These are phyloP conservation scores for Rhodotorula sp. DNA, from an alignment of 1,284 basidiomycete species.

Conservation along the genomic window DNA sequence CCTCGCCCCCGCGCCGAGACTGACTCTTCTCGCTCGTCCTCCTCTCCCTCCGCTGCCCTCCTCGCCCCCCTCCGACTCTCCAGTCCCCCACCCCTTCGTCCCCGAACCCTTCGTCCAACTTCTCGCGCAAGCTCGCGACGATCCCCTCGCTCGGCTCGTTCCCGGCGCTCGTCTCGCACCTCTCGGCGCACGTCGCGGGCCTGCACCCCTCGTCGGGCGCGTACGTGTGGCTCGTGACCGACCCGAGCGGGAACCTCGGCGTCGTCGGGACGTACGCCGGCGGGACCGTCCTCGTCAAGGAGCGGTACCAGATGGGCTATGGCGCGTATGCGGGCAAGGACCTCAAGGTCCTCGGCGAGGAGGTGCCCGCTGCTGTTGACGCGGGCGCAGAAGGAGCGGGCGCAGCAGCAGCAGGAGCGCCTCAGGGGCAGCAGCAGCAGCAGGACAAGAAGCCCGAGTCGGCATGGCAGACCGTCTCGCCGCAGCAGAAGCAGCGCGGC, in stretches of 20 bases:
- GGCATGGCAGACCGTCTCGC: slow-evolving; percentile 17
- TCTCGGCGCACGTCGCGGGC: slow-evolving; percentile 73
- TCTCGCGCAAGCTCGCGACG: slow-evolving; percentile 16
- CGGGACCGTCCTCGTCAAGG: slow-evolving; percentile 77
- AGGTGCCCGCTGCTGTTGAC: slow-evolving; percentile 10
- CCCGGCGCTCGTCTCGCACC: slow-evolving; percentile 69
- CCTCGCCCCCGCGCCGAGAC: neutral
- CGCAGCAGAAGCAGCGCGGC: neutral
- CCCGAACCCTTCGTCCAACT: slow-evolving; percentile 16
- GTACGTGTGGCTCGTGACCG: slow-evolving; percentile 83
- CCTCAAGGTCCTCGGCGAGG: slow-evolving; percentile 29
- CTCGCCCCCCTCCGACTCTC: neutral
- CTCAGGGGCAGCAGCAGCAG: neutral
- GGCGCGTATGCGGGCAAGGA: slow-evolving; percentile 18
- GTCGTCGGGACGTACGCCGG: slow-evolving; percentile 83
- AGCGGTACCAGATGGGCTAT: slow-evolving; percentile 47
- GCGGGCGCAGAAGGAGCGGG: neutral
- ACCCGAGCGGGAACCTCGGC: slow-evolving; percentile 64
- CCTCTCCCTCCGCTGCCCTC: neutral
- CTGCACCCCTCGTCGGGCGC: slow-evolving; percentile 71
- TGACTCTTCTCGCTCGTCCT: neutral
- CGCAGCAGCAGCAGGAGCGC: neutral
- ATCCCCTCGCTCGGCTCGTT: slow-evolving; percentile 60
- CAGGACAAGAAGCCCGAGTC: neutral
- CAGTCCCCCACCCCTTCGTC: slow-evolving; percentile 26